Conservation (phyloP, 2,329 filamentous ascomycete genomes). For the Simplicillium sp. region DNA sequence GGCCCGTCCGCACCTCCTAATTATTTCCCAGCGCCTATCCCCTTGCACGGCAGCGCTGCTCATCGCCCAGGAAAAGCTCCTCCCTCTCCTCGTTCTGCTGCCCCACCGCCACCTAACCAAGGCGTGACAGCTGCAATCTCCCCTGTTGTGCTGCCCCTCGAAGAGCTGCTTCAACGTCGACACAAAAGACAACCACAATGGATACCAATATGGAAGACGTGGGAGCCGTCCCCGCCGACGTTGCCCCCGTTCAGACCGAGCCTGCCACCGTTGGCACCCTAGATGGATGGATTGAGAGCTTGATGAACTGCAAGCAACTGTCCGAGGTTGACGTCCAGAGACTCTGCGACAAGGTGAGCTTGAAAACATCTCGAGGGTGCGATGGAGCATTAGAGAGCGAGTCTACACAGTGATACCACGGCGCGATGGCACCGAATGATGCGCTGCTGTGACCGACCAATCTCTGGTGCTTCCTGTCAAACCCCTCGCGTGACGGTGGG, state of each 20-base stretch:
- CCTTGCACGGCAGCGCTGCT: background rate
- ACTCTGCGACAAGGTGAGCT: conserved; percentile 85
- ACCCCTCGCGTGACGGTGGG: conserved; percentile 20
- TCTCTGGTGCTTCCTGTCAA: conserved; percentile 6
- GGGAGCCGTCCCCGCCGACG: conserved; percentile 70
- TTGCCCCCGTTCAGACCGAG: conserved; percentile 65
- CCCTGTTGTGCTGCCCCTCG: conserved; percentile 4
- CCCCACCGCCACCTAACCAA: conserved; percentile 7
- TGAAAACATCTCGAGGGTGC: background rate
- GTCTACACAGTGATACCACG: background rate
- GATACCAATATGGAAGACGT: conserved; percentile 99
- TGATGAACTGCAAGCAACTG: conserved; percentile 98
- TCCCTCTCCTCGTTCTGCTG: conserved; percentile 3
- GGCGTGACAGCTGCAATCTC: background rate
- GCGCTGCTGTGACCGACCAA: conserved; percentile 6
- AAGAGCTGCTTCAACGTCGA: conserved; percentile 5
- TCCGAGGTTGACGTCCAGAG: conserved; percentile 89
- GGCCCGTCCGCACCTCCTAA: no score
- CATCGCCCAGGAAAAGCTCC: conserved; percentile 1
- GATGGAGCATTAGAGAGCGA: background rate
- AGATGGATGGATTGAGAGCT: conserved; percentile 95
- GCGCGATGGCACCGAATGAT: conserved; percentile 1
- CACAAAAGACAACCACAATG: conserved; percentile 41
- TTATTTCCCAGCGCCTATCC: background rate
- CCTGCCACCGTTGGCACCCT: conserved; percentile 85